These are phyloP conservation scores for Solanum medicagineum DNA, from an alignment of 257 asterid species.

Conservation along the genomic window DNA sequence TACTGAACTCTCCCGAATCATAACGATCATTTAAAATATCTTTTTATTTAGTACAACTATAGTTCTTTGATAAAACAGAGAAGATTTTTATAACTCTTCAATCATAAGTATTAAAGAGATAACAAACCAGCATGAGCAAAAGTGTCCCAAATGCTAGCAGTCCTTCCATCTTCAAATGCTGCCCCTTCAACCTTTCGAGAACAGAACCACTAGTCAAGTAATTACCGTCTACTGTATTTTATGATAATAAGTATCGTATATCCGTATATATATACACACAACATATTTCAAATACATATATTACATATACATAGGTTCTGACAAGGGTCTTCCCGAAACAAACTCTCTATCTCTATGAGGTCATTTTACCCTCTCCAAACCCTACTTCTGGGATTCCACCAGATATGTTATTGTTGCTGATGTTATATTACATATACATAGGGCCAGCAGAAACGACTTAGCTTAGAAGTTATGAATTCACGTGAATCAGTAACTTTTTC, in stretches of 20 bases:
- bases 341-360: too few relatives aligned
- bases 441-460: too few relatives aligned
- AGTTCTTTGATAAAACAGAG: neutral
- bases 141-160: constrained; percentile 41
- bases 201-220: neutral
- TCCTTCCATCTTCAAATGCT: constrained; percentile 33
- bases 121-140: constrained; percentile 27
- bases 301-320: too few relatives aligned
- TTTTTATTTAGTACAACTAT: neutral
- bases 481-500: neutral
- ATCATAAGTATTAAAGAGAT: neutral
- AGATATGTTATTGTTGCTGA: too few relatives aligned
- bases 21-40: neutral
- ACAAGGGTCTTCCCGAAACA: too few relatives aligned
- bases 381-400: too few relatives aligned
- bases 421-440: too few relatives aligned
- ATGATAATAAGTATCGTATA: neutral
- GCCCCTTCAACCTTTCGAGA: constrained; percentile 28
- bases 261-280: too few relatives aligned
- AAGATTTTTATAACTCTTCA: neutral
- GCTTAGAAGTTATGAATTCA: neutral
- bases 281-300: too few relatives aligned
- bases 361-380: too few relatives aligned
- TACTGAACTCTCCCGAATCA: neutral
- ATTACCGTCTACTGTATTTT: neutral